Conservation (phyloP, 306 rosid species). For the Gillenia trifoliata region DNA sequence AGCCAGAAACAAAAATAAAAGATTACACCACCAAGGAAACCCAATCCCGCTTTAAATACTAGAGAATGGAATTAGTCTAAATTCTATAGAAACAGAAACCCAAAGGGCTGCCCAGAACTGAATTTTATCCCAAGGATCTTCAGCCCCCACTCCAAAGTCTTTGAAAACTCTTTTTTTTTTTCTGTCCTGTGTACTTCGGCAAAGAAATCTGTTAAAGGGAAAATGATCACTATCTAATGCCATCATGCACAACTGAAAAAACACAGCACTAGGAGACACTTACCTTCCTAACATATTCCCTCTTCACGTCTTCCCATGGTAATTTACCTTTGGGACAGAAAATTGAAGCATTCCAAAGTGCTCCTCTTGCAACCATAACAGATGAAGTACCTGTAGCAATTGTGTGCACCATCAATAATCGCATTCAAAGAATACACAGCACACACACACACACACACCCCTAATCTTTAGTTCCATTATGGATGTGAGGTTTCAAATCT, state of each 20-base stretch:
- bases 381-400: constrained; percentile 67
- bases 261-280: not conserved
- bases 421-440: not conserved
- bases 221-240: not conserved
- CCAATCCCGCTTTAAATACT: too few relatives aligned
- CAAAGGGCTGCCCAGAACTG: not conserved
- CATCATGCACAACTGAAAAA: not conserved
- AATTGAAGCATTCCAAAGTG: constrained; percentile 90
- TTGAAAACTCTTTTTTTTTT: too few relatives aligned
- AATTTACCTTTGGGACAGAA: constrained; percentile 61
- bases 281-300: constrained; percentile 76
- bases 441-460: not conserved
- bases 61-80: too few relatives aligned
- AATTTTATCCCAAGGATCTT: not conserved
- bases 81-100: too few relatives aligned
- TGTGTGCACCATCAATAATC: not conserved
- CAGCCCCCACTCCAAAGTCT: too few relatives aligned
- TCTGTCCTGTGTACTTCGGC: too few relatives aligned
- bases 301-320: constrained; percentile 47
- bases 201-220: not conserved
- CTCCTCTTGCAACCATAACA: constrained; percentile 95
- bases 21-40: too few relatives aligned
- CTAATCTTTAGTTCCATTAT: not conserved
- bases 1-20: too few relatives aligned
- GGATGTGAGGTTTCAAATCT: not conserved